phyloP scores from a whole-genome alignment of 345 rosid species.

The Angophora floribunda region DNA sequence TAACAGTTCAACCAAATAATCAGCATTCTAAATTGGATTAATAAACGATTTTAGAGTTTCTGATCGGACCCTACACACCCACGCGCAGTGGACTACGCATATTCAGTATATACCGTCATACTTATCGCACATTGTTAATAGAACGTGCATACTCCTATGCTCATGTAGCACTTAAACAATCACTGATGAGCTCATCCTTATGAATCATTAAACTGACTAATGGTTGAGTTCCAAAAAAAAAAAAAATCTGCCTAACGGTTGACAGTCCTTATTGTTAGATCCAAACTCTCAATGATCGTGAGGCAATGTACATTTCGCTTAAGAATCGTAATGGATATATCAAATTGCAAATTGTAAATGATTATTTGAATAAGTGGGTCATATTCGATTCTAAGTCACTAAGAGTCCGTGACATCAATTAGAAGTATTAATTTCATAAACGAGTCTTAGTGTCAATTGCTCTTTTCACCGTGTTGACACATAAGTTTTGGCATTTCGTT shows the following conservation, averaged over 20 bases:
- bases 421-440: background rate
- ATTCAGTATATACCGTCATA: background rate
- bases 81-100: too few relatives aligned
- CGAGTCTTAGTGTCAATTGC: background rate
- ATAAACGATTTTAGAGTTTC: too few relatives aligned
- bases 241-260: too few relatives aligned
- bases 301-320: background rate
- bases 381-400: too few relatives aligned
- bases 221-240: too few relatives aligned
- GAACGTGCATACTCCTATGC: background rate
- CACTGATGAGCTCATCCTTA: background rate
- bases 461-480: too few relatives aligned
- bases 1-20: too few relatives aligned
- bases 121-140: background rate
- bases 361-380: background rate
- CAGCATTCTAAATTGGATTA: too few relatives aligned
- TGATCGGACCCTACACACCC: too few relatives aligned
- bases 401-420: background rate
- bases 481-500: too few relatives aligned
- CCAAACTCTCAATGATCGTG: background rate
- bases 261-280: background rate
- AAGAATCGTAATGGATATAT: background rate
- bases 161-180: background rate
- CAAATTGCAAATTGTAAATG: background rate
- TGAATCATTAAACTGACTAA: background rate